Base-by-base conservation (phyloP, 2,329 filamentous ascomycete species). In the Orbilia brochopaga region DNA sequence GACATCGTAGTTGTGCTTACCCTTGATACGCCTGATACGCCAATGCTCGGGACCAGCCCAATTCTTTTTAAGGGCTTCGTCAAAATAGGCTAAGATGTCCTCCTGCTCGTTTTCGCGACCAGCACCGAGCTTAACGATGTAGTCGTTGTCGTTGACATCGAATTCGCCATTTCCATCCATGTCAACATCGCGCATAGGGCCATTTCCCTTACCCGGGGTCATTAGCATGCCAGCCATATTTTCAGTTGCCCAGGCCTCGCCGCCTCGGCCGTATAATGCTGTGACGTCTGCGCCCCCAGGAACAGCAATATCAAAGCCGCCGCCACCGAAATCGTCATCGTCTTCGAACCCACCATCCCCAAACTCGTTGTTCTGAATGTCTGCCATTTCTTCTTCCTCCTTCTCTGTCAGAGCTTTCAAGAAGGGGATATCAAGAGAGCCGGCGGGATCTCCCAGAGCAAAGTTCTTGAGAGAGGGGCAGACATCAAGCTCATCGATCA, bases 41-140 rank as follows among this genome's bases (percentile, higher is more conserved):
- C 94, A 99, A 80, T 99, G 94, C 79, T 97, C 94, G n/a, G 94
- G 93, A 54, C 92, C 95, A 4, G 90, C 89, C 93, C 94, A 99
- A 77, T 97, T 97, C 84, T 96, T 97, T 78, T 94, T 91, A 48
- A 97, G 82, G 1, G 93, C 92, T 77, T 96, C 91, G 79, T 99
- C 94, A 78, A 99, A 99, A 81, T 97, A 99, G 78, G 90, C 90
- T n/a, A 99, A 84, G 66, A 99, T 96, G 77, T 96, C 93, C 76
- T 97, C 91, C 78, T 97, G 92, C 79, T 89, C 83, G 48, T 89
- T 44, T 86, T 86, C 82, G 96, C 87, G n/a, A 90, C 90, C 6
- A 97, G 51, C 61, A 27, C 74, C 74, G 57, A 75, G 73, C 40
- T 64, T 74, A 32, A 76, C 85, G 23, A 88, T 84, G 78, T 91